These are phyloP conservation scores for Lachnellula willkommii DNA, from an alignment of 2,329 filamentous ascomycete genomes.

Conservation along the genomic window DNA sequence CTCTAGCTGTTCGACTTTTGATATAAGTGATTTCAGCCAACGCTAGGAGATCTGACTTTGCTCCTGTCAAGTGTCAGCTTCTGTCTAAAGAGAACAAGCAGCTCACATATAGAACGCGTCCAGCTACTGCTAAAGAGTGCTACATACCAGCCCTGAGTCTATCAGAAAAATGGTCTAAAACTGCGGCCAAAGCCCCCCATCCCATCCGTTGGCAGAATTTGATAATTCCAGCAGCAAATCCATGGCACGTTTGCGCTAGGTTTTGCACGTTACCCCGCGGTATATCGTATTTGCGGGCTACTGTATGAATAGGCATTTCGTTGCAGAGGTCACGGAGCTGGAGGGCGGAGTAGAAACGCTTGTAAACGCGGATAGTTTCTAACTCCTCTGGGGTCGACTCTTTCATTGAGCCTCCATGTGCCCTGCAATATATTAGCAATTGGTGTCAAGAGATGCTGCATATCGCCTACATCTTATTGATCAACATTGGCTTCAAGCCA, in stretches of 20 bases:
- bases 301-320: slow-evolving; percentile 64
- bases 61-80: slow-evolving; percentile 39
- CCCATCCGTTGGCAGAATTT: slow-evolving; percentile 75
- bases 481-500: slow-evolving; percentile 60
- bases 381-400: slow-evolving; percentile 57
- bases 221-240: slow-evolving; percentile 73
- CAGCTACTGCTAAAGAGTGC: background rate
- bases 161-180: slow-evolving; percentile 71
- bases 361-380: slow-evolving; percentile 58
- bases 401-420: slow-evolving; percentile 59
- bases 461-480: slow-evolving; percentile 59
- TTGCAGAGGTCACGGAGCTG: slow-evolving; percentile 76
- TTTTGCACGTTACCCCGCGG: slow-evolving; percentile 67
- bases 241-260: slow-evolving; percentile 68
- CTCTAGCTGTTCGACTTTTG: slow-evolving; percentile 68
- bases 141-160: slow-evolving; percentile 53
- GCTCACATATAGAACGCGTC: too few relatives aligned
- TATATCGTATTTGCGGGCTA: slow-evolving; percentile 65
- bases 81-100: background rate
- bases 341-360: slow-evolving; percentile 68
- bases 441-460: background rate
- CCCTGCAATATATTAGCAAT: slow-evolving; percentile 42
- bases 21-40: slow-evolving; percentile 68
- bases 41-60: slow-evolving; percentile 63
- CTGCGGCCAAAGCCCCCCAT: slow-evolving; percentile 66